Percentiles rank a stretch among this genome's conserved stretches.
phyloP scores from a whole-genome alignment of 108 stramenopile genomes.

The Craspedostauros australis region DNA sequence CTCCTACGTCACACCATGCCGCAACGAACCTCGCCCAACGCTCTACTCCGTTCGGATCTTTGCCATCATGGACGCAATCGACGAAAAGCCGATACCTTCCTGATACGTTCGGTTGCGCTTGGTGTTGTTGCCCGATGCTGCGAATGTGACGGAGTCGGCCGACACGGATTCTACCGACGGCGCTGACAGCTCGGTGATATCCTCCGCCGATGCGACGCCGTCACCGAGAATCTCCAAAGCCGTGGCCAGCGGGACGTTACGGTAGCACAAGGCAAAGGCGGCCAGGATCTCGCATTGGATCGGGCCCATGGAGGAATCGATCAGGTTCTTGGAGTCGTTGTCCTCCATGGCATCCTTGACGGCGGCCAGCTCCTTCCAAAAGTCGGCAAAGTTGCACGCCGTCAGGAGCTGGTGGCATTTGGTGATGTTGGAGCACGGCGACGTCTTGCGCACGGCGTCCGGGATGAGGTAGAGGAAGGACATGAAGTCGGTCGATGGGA shows the following conservation, averaged over 20 bases:
- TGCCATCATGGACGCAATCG: conserved; percentile 40
- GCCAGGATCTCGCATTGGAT: conserved; percentile 47
- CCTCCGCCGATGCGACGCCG: conserved; percentile 30
- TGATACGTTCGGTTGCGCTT: conserved; percentile 64
- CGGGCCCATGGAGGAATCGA: conserved; percentile 28
- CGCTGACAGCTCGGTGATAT: conserved; percentile 26
- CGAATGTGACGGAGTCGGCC: conserved; percentile 49
- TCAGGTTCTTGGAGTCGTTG: conserved; percentile 31
- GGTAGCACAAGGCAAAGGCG: conserved; percentile 63
- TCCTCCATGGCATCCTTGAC: conserved; percentile 41
- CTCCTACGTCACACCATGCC: no score
- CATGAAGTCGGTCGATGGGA: conserved; percentile 56
- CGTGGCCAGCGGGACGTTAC: conserved; percentile 38
- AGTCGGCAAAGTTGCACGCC: conserved; percentile 68
- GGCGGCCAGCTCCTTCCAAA: conserved; percentile 57
- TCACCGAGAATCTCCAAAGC: conserved; percentile 54
- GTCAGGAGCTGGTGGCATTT: conserved; percentile 56
- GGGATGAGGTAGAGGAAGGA: conserved; percentile 69
- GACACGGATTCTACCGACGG: conserved; percentile 27
- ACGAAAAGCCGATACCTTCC: conserved; percentile 36
- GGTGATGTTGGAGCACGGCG: conserved; percentile 57
- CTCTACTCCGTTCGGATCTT: conserved; percentile 30
- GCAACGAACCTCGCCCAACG: no score
- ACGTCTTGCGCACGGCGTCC: conserved; percentile 43
- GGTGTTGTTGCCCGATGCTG: conserved; percentile 59